A percentile compares a stretch with the other conserved stretches of the same genome.
Evolutionary conservation across 2,329 filamentous ascomycete species (phyloP).

Genomic region (Calonectria pauciramosa): DNA sequence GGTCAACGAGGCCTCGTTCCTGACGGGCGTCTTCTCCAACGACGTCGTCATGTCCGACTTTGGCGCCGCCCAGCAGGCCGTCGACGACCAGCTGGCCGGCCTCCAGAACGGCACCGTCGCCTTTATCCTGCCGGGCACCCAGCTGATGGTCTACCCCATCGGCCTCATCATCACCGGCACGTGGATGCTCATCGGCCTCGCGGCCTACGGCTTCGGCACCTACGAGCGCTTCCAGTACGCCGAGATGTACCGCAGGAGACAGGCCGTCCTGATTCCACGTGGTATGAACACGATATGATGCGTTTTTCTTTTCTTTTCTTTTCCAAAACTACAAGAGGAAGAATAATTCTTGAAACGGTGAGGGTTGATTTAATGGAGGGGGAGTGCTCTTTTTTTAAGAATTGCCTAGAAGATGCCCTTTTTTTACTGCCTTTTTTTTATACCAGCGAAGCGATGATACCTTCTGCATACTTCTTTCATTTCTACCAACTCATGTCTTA

Average conservation of each 20-base stretch:
- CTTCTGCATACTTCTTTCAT: conserved; percentile 13
- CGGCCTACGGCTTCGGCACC: conserved; percentile 74
- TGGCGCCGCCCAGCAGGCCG: conserved; percentile 62
- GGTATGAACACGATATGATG: conserved; percentile 28
- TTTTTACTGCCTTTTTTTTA: conserved; percentile 24
- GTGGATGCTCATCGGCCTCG: conserved; percentile 72
- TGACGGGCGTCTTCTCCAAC: conserved; percentile 77
- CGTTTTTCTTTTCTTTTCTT: neutral
- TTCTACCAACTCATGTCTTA: conserved; percentile 12
- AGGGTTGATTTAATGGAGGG: conserved; percentile 7
- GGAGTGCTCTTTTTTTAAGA: conserved; percentile 12
- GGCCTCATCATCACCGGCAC: conserved; percentile 75
- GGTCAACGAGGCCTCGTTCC: conserved; percentile 78
- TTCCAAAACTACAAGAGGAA: neutral
- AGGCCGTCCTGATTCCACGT: conserved; percentile 31
- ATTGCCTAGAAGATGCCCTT: conserved; percentile 19
- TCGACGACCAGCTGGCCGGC: conserved; percentile 60
- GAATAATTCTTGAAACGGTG: neutral
- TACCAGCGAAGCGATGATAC: conserved; percentile 27
- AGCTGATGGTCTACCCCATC: conserved; percentile 77
- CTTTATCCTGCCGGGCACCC: conserved; percentile 78
- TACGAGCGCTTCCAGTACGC: conserved; percentile 76
- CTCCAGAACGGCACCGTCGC: conserved; percentile 68
- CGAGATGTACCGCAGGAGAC: conserved; percentile 68
- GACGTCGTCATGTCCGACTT: conserved; percentile 67